These are phyloP conservation scores for Paramecium bursaria DNA, from an alignment of 73 alveolate genomes.

Conservation along the genomic window DNA sequence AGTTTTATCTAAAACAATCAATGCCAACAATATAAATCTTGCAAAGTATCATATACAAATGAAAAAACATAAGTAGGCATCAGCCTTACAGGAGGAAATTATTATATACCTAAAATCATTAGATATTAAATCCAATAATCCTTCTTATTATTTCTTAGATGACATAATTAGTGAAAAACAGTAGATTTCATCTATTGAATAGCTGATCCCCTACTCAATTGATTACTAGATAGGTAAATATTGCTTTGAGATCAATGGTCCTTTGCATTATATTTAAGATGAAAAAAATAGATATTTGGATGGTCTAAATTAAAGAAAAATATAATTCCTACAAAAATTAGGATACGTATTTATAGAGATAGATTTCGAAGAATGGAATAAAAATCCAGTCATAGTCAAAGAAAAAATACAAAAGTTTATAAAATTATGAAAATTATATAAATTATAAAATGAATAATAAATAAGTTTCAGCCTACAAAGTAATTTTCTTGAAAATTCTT, in stretches of 20 bases:
- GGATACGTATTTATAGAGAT: no score
- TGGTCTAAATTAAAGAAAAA: no score
- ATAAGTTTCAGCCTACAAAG: no score
- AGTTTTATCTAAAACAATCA: neutral
- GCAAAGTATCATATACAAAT: slow-evolving; percentile 46
- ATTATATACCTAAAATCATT: neutral
- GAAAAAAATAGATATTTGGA: no score
- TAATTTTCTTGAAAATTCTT: no score
- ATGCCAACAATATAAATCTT: slow-evolving; percentile 22
- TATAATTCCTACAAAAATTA: no score
- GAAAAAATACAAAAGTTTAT: no score
- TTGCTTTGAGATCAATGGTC: slow-evolving; percentile 60
- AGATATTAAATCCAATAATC: neutral
- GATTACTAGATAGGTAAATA: slow-evolving; percentile 33
- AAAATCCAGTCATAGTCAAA: no score
- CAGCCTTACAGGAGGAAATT: neutral
- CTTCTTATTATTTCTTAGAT: slow-evolving; percentile 1
- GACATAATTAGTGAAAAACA: neutral
- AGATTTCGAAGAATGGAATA: no score
- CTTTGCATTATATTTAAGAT: slow-evolving; percentile 32
- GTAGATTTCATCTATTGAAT: neutral
- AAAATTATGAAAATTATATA: no score
- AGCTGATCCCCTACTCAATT: slow-evolving; percentile 38
- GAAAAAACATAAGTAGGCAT: slow-evolving; percentile 3
- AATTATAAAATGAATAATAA: no score